Evolutionary conservation across 192 early-diverging fungal species (phyloP).

Genomic region (Backusella tuberculispora): DNA sequence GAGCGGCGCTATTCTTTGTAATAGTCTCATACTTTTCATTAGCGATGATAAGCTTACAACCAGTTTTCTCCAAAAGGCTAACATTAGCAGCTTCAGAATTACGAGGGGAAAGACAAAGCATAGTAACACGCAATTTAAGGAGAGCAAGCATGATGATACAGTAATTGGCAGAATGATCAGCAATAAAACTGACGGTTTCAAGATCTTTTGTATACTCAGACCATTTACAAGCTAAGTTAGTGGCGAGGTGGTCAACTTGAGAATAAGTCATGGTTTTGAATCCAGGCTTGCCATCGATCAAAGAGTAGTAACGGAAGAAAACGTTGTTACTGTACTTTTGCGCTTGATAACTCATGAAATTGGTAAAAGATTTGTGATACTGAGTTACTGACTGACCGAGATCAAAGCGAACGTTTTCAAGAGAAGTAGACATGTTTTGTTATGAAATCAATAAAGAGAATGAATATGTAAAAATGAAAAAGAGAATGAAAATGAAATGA

Average conservation of each 20-base stretch:
- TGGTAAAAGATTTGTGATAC: not conserved
- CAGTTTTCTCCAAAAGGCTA: slow-evolving; percentile 9
- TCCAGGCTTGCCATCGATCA: no score
- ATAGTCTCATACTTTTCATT: not conserved
- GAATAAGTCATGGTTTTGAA: slow-evolving; percentile 1
- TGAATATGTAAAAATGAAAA: not conserved
- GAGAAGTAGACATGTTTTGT: not conserved
- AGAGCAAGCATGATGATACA: slow-evolving; percentile 4
- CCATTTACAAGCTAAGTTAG: slow-evolving; percentile 19
- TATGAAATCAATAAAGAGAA: not conserved
- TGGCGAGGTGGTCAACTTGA: slow-evolving; percentile 13
- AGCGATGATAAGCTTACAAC: not conserved
- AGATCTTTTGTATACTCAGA: not conserved
- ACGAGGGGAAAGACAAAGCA: slow-evolving; percentile 9
- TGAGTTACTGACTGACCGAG: not conserved
- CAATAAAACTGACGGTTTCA: not conserved
- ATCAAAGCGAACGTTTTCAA: not conserved
- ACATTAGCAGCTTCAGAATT: slow-evolving; percentile 23
- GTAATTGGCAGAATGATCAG: slow-evolving; percentile 3
- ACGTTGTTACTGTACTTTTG: not conserved
- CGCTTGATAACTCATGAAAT: not conserved
- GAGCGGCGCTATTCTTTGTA: not conserved
- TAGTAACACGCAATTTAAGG: not conserved
- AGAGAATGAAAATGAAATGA: not conserved
- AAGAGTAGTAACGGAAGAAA: no score